Evolutionary conservation across 768 basidiomycete species (phyloP).

Genomic region (Nidularia sp.): DNA sequence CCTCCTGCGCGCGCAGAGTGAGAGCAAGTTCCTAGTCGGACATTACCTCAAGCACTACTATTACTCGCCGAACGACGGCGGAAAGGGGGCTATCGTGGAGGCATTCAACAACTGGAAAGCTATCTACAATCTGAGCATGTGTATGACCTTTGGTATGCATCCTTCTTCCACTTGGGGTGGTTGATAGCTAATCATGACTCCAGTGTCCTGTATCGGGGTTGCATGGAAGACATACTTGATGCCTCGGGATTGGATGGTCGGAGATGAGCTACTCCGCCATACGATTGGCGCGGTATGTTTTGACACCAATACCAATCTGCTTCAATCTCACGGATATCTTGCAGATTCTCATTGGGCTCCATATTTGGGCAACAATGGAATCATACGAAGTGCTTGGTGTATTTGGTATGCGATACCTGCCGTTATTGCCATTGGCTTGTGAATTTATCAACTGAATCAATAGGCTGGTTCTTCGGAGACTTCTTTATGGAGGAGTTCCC

Average conservation of each 20-base stretch:
- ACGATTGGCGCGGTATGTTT: conserved; percentile 77
- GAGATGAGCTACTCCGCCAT: conserved; percentile 83
- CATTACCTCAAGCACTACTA: conserved; percentile 96
- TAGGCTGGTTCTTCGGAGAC: conserved; percentile 98
- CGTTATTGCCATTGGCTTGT: neutral
- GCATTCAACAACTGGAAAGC: conserved; percentile 95
- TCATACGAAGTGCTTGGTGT: conserved; percentile 91
- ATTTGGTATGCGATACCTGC: conserved; percentile 56
- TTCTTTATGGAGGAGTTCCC: conserved; percentile 97
- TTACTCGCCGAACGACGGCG: conserved; percentile 68
- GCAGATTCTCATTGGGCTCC: conserved; percentile 80
- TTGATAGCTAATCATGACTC: neutral
- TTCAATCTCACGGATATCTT: neutral
- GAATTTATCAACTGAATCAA: neutral
- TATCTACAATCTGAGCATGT: conserved; percentile 87
- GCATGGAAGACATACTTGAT: conserved; percentile 89
- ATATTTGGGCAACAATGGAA: conserved; percentile 88
- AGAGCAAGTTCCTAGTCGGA: conserved; percentile 83
- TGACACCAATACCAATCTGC: neutral
- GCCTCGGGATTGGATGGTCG: conserved; percentile 82
- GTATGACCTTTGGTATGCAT: conserved; percentile 85
- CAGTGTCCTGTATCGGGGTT: conserved; percentile 82
- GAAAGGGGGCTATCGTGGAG: conserved; percentile 80
- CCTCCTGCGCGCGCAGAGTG: conserved; percentile 79
- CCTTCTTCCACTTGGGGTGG: neutral